Conservation (phyloP, 345 rosid species). For the Lagerstroemia speciosa region DNA sequence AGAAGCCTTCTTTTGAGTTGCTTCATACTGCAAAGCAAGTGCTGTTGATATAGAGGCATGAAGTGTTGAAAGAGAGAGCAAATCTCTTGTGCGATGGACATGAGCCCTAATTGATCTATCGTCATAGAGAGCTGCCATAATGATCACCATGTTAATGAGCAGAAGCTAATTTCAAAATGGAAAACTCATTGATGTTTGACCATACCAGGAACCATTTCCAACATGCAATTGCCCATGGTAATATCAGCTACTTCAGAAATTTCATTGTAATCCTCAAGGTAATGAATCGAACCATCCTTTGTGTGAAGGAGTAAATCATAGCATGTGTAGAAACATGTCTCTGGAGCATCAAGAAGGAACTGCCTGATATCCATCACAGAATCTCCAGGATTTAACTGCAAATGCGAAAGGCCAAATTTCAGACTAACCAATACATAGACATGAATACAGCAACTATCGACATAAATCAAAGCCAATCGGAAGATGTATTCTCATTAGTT, state of each 20-base stretch:
- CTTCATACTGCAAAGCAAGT: constrained; percentile 76
- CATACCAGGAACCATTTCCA: constrained; percentile 98
- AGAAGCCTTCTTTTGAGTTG: constrained; percentile 46
- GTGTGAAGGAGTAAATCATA: constrained; percentile 71
- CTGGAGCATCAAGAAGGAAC: constrained; percentile 97
- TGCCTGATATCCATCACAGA: constrained; percentile 96
- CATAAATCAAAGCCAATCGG: not conserved
- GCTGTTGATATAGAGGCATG: constrained; percentile 91
- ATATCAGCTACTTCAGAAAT: constrained; percentile 95
- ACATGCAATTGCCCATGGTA: constrained; percentile 68
- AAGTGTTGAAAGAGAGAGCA: constrained; percentile 78
- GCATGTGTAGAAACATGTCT: constrained; percentile 89
- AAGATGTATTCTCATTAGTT: too few relatives aligned
- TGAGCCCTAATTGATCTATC: constrained; percentile 96
- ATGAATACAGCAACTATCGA: not conserved
- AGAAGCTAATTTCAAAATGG: constrained; percentile 4
- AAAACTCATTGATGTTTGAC: constrained; percentile 9
- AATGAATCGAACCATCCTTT: constrained; percentile 76
- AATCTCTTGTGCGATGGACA: constrained; percentile 84
- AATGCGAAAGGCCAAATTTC: not conserved
- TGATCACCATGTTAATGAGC: constrained; percentile 19
- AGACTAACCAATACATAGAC: not conserved
- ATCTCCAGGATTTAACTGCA: constrained; percentile 96
- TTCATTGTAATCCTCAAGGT: constrained; percentile 88
- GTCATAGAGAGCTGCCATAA: constrained; percentile 66